Conservation (phyloP, 768 basidiomycete species). For the Hydnomerulius pinastri region DNA sequence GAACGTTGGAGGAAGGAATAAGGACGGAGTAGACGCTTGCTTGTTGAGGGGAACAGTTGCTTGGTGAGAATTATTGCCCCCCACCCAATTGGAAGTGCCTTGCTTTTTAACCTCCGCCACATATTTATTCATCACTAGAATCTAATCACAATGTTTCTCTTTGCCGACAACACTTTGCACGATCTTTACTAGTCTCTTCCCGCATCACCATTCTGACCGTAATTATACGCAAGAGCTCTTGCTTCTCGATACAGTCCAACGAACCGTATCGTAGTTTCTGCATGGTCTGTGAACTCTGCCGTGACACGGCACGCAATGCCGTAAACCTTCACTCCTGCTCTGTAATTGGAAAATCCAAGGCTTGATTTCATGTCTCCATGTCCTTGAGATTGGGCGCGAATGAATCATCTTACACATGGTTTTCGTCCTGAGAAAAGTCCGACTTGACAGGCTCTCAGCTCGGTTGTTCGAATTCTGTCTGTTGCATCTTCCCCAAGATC, state of each 20-base stretch:
- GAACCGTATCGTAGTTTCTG: neutral
- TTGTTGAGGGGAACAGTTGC: constrained; percentile 14
- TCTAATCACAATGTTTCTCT: too few relatives aligned
- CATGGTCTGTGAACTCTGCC: neutral
- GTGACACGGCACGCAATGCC: neutral
- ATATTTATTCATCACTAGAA: constrained; percentile 4
- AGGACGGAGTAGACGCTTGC: constrained; percentile 21
- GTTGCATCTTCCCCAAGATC: constrained; percentile 6
- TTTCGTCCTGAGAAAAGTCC: too few relatives aligned
- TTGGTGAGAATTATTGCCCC: constrained; percentile 29
- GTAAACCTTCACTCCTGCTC: neutral
- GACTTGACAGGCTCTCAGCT: too few relatives aligned
- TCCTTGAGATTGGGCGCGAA: neutral
- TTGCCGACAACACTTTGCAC: too few relatives aligned
- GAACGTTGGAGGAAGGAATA: constrained; percentile 7
- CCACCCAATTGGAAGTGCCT: constrained; percentile 22
- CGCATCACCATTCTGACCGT: too few relatives aligned
- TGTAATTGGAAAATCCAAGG: neutral
- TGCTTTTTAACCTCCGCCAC: constrained; percentile 34
- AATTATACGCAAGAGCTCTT: too few relatives aligned
- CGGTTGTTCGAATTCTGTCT: too few relatives aligned
- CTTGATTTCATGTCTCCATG: neutral
- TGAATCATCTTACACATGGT: too few relatives aligned
- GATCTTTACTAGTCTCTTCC: too few relatives aligned
- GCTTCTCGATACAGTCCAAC: neutral